Evolutionary conservation across 73 alveolate species (phyloP).

Genomic region (Breviolum minutum): DNA sequence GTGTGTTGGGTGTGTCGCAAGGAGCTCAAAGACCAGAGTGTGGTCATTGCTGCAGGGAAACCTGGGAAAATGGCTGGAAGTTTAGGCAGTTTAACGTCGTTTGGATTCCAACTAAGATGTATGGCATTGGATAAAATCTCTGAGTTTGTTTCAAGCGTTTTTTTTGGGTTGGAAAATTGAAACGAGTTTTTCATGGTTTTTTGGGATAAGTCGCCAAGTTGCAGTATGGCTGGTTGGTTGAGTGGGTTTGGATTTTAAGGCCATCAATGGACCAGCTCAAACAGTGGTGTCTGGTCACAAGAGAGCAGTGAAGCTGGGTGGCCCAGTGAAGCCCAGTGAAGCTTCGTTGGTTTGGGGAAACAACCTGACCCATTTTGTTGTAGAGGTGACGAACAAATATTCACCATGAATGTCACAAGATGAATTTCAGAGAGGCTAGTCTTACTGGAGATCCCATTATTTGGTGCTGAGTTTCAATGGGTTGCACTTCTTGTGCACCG

Average conservation of each 20-base stretch:
- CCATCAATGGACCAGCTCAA: conserved; percentile 85
- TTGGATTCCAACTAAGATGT: too few relatives aligned
- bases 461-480: not conserved
- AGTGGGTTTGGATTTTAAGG: too few relatives aligned
- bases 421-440: not conserved
- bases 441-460: not conserved
- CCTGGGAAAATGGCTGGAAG: not conserved
- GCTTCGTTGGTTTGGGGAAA: too few relatives aligned
- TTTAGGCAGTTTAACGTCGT: too few relatives aligned
- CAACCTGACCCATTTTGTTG: not conserved
- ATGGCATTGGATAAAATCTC: too few relatives aligned
- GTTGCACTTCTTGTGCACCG: not conserved
- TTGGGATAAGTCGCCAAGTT: too few relatives aligned
- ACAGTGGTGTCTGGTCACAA: conserved; percentile 92
- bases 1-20: not conserved
- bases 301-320: conserved; percentile 46
- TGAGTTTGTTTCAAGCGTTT: too few relatives aligned
- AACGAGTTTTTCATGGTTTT: too few relatives aligned
- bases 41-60: conserved; percentile 48
- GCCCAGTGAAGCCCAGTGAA: not conserved
- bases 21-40: conserved; percentile 64
- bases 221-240: too few relatives aligned
- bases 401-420: not conserved
- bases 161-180: too few relatives aligned
- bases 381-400: not conserved